These are phyloP conservation scores for Aegilops bicornis DNA, from an alignment of 176 grass and related monocot species.

Conservation along the genomic window DNA sequence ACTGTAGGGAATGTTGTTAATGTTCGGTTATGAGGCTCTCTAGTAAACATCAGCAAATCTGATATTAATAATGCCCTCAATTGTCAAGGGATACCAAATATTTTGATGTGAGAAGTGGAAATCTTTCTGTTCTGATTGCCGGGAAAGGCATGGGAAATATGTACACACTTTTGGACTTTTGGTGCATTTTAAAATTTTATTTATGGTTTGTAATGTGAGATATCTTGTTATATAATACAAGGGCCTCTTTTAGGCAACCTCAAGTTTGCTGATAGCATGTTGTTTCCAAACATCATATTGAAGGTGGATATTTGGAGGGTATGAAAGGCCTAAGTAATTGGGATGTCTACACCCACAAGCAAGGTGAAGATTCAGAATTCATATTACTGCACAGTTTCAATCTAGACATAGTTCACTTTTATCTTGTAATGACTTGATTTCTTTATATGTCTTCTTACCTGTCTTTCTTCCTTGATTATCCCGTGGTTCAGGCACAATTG, in stretches of 20 bases:
- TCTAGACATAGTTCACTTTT: not conserved
- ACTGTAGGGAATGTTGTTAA: no score
- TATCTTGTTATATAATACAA: not conserved
- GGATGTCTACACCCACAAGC: slow-evolving; percentile 60
- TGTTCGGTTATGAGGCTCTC: no score
- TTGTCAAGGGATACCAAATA: no score
- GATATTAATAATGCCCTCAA: no score
- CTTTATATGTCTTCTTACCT: not conserved
- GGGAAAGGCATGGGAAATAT: no score
- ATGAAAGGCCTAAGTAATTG: slow-evolving; percentile 76
- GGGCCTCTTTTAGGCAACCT: no score
- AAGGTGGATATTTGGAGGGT: slow-evolving; percentile 70
- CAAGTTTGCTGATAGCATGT: not conserved
- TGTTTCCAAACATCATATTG: slow-evolving; percentile 42
- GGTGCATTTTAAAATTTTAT: no score
- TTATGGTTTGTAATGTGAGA: no score
- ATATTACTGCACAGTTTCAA: not conserved
- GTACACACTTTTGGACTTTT: no score
- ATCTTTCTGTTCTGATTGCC: no score
- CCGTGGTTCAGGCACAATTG: slow-evolving; percentile 36
- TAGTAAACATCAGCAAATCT: no score
- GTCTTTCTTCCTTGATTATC: not conserved
- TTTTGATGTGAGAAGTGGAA: no score
- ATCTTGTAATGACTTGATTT: not conserved
- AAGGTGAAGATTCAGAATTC: slow-evolving; percentile 8